Evolutionary conservation across 192 early-diverging fungal genomes (phyloP).

Genomic region (Phycomyces nitens): DNA sequence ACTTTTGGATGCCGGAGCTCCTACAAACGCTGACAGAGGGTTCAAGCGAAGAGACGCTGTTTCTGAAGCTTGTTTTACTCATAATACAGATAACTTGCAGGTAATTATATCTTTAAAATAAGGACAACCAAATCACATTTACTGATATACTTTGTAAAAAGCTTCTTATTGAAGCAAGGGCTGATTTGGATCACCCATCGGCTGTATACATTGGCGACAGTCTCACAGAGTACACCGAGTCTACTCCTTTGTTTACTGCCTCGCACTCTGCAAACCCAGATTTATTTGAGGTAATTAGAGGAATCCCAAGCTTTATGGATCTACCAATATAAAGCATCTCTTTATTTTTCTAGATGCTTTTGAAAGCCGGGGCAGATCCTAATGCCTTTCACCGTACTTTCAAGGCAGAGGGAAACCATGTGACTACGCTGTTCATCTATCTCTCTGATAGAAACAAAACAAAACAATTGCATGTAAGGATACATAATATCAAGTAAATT

Average conservation of each 20-base stretch:
- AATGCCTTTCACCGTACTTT: background rate
- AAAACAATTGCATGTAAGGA: background rate
- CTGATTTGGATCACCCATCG: background rate
- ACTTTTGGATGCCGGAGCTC: constrained; percentile 25
- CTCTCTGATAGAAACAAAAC: background rate
- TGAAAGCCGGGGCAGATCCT: constrained; percentile 12
- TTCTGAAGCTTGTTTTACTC: constrained; percentile 31
- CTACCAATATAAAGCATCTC: background rate
- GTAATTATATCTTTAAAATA: constrained; percentile 7
- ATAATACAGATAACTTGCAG: constrained; percentile 9
- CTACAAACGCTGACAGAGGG: constrained; percentile 20
- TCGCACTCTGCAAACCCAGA: background rate
- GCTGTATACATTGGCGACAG: background rate
- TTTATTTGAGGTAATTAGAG: constrained; percentile 10
- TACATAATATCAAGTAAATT: background rate
- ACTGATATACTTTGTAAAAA: background rate
- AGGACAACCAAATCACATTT: too few species aligned
- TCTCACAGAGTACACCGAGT: background rate
- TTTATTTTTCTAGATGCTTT: constrained; percentile 8
- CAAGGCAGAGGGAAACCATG: background rate
- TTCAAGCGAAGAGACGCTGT: constrained; percentile 29
- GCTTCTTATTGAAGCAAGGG: background rate
- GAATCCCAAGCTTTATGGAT: background rate
- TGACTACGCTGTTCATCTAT: background rate
- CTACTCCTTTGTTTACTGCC: background rate